Base-by-base conservation (phyloP, 106 monocot genomes). In the Acanthochlamys bracteata region DNA sequence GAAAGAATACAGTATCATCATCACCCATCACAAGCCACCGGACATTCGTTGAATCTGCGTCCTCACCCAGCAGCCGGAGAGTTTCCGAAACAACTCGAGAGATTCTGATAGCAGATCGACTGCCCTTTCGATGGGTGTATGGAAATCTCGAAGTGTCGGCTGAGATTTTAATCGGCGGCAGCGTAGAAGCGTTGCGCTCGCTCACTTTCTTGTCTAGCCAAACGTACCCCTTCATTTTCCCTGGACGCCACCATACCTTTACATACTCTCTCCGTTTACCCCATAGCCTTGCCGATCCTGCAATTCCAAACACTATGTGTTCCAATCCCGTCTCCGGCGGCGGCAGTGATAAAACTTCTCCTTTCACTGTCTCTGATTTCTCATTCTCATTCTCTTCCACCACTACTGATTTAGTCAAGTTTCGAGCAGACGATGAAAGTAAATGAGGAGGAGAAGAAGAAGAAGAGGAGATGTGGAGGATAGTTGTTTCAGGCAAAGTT, bases 1-100 rank as follows among this genome's bases (percentile, higher is more conserved):
- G 20, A 42, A 79, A 4, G 51, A 79, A 93, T 59, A 87, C 84
- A 24, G 90, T 90, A 70, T 95, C 95, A 53, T 95, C 95, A 75
- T 95, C 93, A 21, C 88, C 79, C 88, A 93, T 88, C 20, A 93
- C 88, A 73, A 80, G 77, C 93, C 93, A 93, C 41, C 88, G 79
- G 21, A 78, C 82, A 55, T 78, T 40, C 9, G 53, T 40, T 33
- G 75, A 73, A 63, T 1, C 33, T 33, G 33, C 33, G 6, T 33
- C 33, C 4, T 33, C 33, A 1, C 55, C 71, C 42, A 80, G 55
- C 20, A 55, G 76, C 57, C 83, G 80, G 66, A 74, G 58, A 13
- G 93, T 83, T 61, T 93, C 96, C 25, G 96, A 83, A 59, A 92
- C 85, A 74, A 98, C 88, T 55, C 91, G 87, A 54, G 96, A 91